Base-by-base conservation (phyloP, 2,329 filamentous ascomycete genomes). In the Tolypocladium capitatum region DNA sequence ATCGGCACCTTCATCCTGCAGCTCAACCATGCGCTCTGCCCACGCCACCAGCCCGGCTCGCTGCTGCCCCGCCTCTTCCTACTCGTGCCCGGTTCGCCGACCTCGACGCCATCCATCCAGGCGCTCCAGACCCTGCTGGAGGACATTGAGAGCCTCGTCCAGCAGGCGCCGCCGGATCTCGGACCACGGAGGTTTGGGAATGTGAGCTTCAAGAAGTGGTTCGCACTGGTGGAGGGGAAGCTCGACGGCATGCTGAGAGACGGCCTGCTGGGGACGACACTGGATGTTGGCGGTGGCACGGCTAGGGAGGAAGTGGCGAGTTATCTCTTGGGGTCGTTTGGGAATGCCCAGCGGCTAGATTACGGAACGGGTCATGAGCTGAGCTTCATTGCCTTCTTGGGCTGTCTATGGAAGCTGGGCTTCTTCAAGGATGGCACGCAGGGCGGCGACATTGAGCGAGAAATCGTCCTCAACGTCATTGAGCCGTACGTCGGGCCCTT, bases 281-380 rank as follows among this genome's bases (percentile, higher is more conserved):
- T 65, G 4, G 50, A 53, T 10, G 51, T 58, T 32, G 56, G 61
- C 0, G 65, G 63, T 3, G 64, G 68, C 18, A 69, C 72, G 1
- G 76, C 79, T 5, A 71, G 73, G 54, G 74, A 76, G 43, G 91
- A 97, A 65, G 68, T 96, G 9, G 74, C 72, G 49, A 74, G 78
- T 38, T 98, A 98, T 62, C 75, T 98, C 1, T 64, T 94, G 4
- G 90, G 89, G 14, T 79, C 78, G 5, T 96, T 95, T 66, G 92
- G 92, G 4, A 97, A 89, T 60, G 66, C 86, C 0, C 88, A 96
- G 58, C 74, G 92, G 47, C 72, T 98, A 27, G 92, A 98, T 66
- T 98, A 96, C 60, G 92, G 92, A 2, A 97, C 92, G 0, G 92
- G 92, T 0, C 92, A 98, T 63, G 92, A 98, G 61, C 70, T 98